phyloP scores from a whole-genome alignment of 169 alveolate species.

The Plasmodium vinckei region DNA sequence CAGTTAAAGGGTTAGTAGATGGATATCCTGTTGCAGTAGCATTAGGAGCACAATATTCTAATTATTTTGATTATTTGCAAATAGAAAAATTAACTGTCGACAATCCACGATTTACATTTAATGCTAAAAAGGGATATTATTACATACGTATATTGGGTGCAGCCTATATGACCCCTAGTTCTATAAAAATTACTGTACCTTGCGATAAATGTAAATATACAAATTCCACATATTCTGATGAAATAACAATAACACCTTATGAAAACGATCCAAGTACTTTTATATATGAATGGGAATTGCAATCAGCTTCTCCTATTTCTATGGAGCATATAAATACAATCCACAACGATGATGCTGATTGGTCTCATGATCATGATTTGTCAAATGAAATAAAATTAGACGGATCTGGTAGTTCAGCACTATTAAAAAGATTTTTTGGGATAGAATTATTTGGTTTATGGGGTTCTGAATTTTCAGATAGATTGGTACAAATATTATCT shows the following conservation, averaged over 20 bases:
- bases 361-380: slow-evolving; percentile 72
- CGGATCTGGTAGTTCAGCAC: slow-evolving; percentile 83
- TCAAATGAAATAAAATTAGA: slow-evolving; percentile 79
- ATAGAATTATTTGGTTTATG: slow-evolving; percentile 83
- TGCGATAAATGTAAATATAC: slow-evolving; percentile 79
- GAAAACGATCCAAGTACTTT: slow-evolving; percentile 68
- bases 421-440: slow-evolving; percentile 79
- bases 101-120: slow-evolving; percentile 73
- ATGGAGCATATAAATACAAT: slow-evolving; percentile 79
- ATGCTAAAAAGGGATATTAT: slow-evolving; percentile 77
- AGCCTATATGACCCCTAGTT: slow-evolving; percentile 85
- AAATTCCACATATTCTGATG: slow-evolving; percentile 33
- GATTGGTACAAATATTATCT: slow-evolving; percentile 77
- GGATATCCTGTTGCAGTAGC: slow-evolving; percentile 84
- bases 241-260: slow-evolving; percentile 38
- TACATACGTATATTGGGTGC: slow-evolving; percentile 82
- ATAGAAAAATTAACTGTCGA: slow-evolving; percentile 58
- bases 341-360: slow-evolving; percentile 81
- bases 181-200: slow-evolving; percentile 74
- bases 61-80: slow-evolving; percentile 80
- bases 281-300: slow-evolving; percentile 81
- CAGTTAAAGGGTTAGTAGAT: slow-evolving; percentile 76
- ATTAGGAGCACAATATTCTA: slow-evolving; percentile 83
- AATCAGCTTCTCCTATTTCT: slow-evolving; percentile 78
- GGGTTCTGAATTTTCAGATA: slow-evolving; percentile 85